Base-by-base conservation (phyloP, 768 basidiomycete species). In the Lactarius quietus region DNA sequence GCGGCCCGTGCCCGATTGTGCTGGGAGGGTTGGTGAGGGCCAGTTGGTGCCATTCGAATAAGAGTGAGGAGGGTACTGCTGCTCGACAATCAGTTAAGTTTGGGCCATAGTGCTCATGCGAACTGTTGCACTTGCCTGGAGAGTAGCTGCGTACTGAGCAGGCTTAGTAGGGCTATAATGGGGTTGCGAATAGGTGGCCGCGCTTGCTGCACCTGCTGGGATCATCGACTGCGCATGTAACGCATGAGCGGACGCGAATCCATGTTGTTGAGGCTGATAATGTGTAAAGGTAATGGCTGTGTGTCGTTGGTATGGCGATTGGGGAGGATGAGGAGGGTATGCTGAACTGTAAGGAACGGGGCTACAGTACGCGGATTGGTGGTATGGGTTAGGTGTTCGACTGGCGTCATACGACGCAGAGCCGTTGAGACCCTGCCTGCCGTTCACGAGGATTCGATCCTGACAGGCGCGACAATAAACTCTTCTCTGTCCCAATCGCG, bases 401-500 rank as follows among this genome's bases (percentile, higher is more conserved):
- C 59, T 55, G 0, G 20, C 17, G 26, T 62, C 66, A 29, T 51
- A 54, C 4, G 51, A 45, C 7, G 43, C 35, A 28, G 65, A 62
- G 15, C 65, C 65, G 29, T 66, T 66, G 6, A 18, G 61, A 18
- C 28, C 18, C 20, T 61, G 57, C 41, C 35, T 67, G 65, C 48
- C 60, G 31, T 62, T 61, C 35, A 23, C 26, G 48, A 41, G 9
- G 14, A 43, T 26, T 36, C 59, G 57, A n/a, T 69, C 58, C 12
- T 71, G 82, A 74, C 92, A 93, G 38, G 78, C 78, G 54, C 77
- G 78, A 74, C 92, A 95, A 86, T 74, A 73, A 97, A 97, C 48
- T 94, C 90, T 61, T 90, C 91, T n/a, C 78, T 72, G 58, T 91
- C 85, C 95, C 95, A 97, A 70, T 95, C 86, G 23, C 93, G 85